Conservation (phyloP, 371 early-diverging fungal genomes). For the Fennellomyces sp. region DNA sequence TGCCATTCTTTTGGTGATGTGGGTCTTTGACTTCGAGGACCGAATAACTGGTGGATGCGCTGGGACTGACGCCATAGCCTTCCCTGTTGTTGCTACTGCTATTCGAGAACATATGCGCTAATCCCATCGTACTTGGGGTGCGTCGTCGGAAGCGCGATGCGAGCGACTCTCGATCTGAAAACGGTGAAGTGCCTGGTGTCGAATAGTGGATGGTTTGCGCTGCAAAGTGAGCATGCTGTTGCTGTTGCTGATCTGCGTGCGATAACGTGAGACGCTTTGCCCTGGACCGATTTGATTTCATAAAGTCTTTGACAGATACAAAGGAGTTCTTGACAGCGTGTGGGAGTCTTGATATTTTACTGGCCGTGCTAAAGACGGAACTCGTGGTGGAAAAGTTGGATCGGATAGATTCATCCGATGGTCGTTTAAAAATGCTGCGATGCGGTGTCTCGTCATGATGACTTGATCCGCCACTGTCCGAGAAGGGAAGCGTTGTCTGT, state of each 20-base stretch:
- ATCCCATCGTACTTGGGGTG: conserved; percentile 28
- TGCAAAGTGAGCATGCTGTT: background rate
- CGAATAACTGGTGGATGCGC: conserved; percentile 20
- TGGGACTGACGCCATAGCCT: conserved; percentile 10
- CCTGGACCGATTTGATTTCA: conserved; percentile 11
- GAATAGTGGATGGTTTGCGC: conserved; percentile 13
- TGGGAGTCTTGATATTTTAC: conserved; percentile 37
- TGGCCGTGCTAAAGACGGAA: conserved; percentile 46
- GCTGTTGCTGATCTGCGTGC: background rate
- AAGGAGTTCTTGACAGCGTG: conserved; percentile 41
- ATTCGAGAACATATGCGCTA: conserved; percentile 18
- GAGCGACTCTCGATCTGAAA: conserved; percentile 15
- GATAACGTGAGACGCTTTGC: conserved; percentile 18
- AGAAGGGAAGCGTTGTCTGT: background rate
- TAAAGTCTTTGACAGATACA: conserved; percentile 33
- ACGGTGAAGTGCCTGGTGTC: conserved; percentile 8
- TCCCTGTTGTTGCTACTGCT: background rate
- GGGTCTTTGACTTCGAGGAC: conserved; percentile 18
- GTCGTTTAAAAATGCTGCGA: conserved; percentile 1
- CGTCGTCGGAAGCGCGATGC: conserved; percentile 20
- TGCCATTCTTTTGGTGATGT: background rate
- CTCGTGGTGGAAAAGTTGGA: conserved; percentile 42
- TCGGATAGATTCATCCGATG: conserved; percentile 35
- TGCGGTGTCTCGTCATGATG: background rate
- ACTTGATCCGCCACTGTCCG: conserved; percentile 1